Percentiles rank a stretch among this genome's conserved stretches.
These are phyloP conservation scores for Lachnellula cervina DNA, from an alignment of 2,329 filamentous ascomycete genomes.

Conservation along the genomic window DNA sequence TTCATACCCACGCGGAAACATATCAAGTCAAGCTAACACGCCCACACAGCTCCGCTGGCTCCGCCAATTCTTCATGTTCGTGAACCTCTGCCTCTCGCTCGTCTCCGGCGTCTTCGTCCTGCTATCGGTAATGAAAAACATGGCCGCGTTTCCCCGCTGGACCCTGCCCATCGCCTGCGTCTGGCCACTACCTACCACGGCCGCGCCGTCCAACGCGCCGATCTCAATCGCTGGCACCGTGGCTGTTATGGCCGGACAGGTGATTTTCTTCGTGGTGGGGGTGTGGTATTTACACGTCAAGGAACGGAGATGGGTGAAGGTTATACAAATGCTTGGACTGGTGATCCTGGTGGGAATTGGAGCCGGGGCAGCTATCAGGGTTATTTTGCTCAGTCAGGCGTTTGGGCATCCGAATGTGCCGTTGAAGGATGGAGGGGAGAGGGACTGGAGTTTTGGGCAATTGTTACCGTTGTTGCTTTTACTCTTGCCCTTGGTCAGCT, in stretches of 20 bases:
- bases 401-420: slow-evolving; percentile 50
- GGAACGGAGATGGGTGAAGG: slow-evolving; percentile 48
- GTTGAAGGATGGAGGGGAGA: slow-evolving; percentile 49
- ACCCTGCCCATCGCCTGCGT: slow-evolving; percentile 59
- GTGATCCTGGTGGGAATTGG: slow-evolving; percentile 47
- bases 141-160: slow-evolving; percentile 35
- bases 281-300: slow-evolving; percentile 62
- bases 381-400: slow-evolving; percentile 55
- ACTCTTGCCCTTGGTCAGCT: slow-evolving; percentile 54
- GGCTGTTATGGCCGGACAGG: slow-evolving; percentile 54
- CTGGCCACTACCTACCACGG: slow-evolving; percentile 43
- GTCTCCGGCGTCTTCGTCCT: slow-evolving; percentile 95
- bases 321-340: slow-evolving; percentile 49
- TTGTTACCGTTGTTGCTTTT: slow-evolving; percentile 55
- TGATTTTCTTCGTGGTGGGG: slow-evolving; percentile 52
- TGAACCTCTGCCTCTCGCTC: slow-evolving; percentile 56
- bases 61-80: slow-evolving; percentile 60
- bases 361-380: slow-evolving; percentile 52
- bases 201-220: slow-evolving; percentile 36
- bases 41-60: slow-evolving; percentile 54
- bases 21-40: too few species aligned
- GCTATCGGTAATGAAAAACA: slow-evolving; percentile 85
- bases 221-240: slow-evolving; percentile 56
- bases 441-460: slow-evolving; percentile 59
- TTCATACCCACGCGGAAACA: too few species aligned